phyloP scores from a whole-genome alignment of 768 basidiomycete genomes.

The Boletus vermiculosoides region DNA sequence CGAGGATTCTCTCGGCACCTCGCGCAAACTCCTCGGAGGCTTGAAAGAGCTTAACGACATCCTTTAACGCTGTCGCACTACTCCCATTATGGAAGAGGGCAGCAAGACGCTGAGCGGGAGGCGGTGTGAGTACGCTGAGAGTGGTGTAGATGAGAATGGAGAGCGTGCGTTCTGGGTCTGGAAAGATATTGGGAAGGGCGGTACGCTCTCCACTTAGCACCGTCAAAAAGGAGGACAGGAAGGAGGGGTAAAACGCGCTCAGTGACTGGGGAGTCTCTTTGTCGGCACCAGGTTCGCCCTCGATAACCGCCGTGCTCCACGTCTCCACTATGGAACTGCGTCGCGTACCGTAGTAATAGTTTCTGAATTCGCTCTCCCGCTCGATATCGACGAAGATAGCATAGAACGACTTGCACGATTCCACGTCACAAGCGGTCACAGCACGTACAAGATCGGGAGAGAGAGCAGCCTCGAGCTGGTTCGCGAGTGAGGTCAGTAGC shows the following conservation, averaged over 20 bases:
- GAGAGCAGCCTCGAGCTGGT: constrained; percentile 90
- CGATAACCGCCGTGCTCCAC: constrained; percentile 65
- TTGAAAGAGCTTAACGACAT: constrained; percentile 69
- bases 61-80: constrained; percentile 59
- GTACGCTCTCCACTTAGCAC: constrained; percentile 69
- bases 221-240: constrained; percentile 66
- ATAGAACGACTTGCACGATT: constrained; percentile 74
- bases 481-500: constrained; percentile 89
- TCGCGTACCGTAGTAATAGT: constrained; percentile 90
- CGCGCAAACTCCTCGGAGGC: constrained; percentile 83
- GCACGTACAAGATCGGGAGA: constrained; percentile 89
- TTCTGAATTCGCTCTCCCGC: constrained; percentile 87
- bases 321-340: constrained; percentile 58
- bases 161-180: constrained; percentile 73
- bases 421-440: constrained; percentile 74
- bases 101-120: constrained; percentile 75
- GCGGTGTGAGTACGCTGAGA: constrained; percentile 76
- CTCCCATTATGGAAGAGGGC: constrained; percentile 59
- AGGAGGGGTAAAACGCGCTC: constrained; percentile 66
- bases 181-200: constrained; percentile 82
- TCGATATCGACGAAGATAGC: constrained; percentile 89
- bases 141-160: constrained; percentile 82
- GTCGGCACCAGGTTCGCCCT: constrained; percentile 36
- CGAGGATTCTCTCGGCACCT: constrained; percentile 69
- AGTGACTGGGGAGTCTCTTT: constrained; percentile 51